A percentile compares a stretch with the other conserved stretches of the same genome.
These are phyloP conservation scores for Solanum hybrid DNA, from an alignment of 305 asterid species.

Conservation along the genomic window DNA sequence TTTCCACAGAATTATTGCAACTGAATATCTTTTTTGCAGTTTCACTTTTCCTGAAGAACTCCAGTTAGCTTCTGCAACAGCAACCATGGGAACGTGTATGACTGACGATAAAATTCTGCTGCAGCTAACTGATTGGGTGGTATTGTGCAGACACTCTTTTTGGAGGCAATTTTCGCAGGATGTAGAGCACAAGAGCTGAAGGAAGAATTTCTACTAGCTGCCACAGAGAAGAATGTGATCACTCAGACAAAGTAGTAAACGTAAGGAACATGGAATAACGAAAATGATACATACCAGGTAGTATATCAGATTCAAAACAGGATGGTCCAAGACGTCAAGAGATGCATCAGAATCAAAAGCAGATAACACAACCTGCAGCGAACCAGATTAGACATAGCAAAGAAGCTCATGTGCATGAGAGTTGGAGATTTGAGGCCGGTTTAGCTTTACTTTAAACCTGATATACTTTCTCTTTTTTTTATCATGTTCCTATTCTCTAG, in stretches of 20 bases:
- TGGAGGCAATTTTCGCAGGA: conserved; percentile 88
- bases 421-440: not conserved
- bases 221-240: not conserved
- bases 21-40: conserved; percentile 25
- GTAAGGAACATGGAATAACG: not conserved
- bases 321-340: conserved; percentile 77
- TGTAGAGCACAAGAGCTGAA: conserved; percentile 82
- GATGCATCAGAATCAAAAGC: conserved; percentile 71
- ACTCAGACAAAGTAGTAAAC: not conserved
- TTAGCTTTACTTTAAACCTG: not conserved
- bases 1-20: conserved; percentile 33
- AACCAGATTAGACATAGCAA: not conserved
- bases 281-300: conserved; percentile 42
- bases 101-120: not conserved
- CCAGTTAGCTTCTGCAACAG: not conserved
- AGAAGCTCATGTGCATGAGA: not conserved
- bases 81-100: conserved; percentile 5
- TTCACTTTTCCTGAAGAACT: conserved; percentile 8
- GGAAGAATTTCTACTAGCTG: conserved; percentile 96
- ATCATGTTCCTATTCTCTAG: not conserved
- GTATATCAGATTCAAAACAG: conserved; percentile 62
- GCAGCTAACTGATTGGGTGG: conserved; percentile 66
- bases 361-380: conserved; percentile 65
- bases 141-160: conserved; percentile 69
- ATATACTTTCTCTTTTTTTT: not conserved